Conservation (phyloP, 306 rosid genomes). For the Prunus davidiana region DNA sequence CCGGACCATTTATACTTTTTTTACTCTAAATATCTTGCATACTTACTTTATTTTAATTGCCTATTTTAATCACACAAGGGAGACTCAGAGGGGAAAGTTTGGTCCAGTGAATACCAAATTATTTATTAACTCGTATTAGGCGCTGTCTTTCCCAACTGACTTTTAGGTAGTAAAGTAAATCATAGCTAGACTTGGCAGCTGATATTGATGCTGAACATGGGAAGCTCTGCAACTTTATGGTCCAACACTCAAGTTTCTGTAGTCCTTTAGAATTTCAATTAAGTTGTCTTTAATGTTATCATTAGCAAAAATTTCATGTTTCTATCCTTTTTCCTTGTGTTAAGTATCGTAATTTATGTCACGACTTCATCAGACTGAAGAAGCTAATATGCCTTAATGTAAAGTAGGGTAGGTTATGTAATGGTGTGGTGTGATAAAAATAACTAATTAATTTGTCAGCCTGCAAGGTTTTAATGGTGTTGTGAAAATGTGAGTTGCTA, state of each 20-base stretch:
- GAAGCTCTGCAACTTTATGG: neutral
- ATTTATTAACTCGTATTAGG: neutral
- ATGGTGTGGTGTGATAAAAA: neutral
- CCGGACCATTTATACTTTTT: neutral
- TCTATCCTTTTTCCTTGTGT: neutral
- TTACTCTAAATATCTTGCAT: neutral
- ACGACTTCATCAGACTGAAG: neutral
- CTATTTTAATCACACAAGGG: neutral
- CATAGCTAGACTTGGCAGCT: neutral
- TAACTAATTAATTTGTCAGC: neutral
- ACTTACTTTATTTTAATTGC: neutral
- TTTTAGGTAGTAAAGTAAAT: neutral
- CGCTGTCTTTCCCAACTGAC: neutral
- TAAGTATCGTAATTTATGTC: neutral
- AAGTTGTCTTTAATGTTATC: neutral
- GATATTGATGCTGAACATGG: neutral
- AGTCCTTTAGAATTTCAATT: neutral
- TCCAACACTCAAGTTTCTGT: neutral
- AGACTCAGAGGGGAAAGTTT: neutral
- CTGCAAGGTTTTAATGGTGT: neutral
- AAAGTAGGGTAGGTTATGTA: slow-evolving; percentile 2
- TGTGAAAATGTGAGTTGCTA: too few species aligned
- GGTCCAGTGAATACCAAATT: neutral
- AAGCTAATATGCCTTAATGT: neutral
- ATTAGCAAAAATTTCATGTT: neutral